phyloP scores from a whole-genome alignment of 352 stramenopile species.

The Thraustochytrium striatum region DNA sequence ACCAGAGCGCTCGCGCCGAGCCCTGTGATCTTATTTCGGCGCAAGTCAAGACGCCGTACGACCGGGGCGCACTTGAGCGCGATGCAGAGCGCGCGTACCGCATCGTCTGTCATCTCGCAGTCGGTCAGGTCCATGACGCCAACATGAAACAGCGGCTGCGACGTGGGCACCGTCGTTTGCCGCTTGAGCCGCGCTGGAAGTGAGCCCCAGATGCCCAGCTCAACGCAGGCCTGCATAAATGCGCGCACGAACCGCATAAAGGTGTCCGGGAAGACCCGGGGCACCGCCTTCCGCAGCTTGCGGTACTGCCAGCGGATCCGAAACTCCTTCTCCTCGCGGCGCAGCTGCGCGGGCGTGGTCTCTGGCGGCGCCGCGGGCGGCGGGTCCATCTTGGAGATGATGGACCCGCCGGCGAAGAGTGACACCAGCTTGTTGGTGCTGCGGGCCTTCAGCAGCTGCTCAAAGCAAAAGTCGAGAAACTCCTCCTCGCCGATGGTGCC shows the following conservation, averaged over 20 bases:
- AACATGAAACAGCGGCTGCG: slow-evolving; percentile 44
- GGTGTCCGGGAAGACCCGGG: slow-evolving; percentile 27
- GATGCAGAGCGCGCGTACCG: slow-evolving; percentile 17
- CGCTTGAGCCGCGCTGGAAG: background rate
- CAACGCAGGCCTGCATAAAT: slow-evolving; percentile 39
- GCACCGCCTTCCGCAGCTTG: background rate
- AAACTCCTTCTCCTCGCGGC: slow-evolving; percentile 20
- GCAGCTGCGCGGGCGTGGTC: slow-evolving; percentile 2
- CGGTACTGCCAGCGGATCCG: slow-evolving; percentile 17
- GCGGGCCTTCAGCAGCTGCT: background rate
- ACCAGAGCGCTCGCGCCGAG: background rate
- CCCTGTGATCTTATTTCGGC: slow-evolving; percentile 34
- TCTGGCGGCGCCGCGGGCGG: slow-evolving; percentile 21
- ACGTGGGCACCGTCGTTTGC: slow-evolving; percentile 1
- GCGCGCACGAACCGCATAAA: slow-evolving; percentile 21
- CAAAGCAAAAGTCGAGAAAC: slow-evolving; percentile 47
- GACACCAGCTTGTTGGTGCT: background rate
- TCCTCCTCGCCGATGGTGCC: slow-evolving; percentile 34
- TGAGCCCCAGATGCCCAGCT: background rate
- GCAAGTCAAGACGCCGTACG: slow-evolving; percentile 21
- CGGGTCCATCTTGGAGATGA: background rate
- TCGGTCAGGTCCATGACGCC: slow-evolving; percentile 45
- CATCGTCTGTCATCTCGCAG: slow-evolving; percentile 28
- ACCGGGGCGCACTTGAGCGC: slow-evolving; percentile 42
- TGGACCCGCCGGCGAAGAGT: background rate